Conservation (phyloP, 2,329 filamentous ascomycete genomes). For the Paraconiothyrium brasiliense region DNA sequence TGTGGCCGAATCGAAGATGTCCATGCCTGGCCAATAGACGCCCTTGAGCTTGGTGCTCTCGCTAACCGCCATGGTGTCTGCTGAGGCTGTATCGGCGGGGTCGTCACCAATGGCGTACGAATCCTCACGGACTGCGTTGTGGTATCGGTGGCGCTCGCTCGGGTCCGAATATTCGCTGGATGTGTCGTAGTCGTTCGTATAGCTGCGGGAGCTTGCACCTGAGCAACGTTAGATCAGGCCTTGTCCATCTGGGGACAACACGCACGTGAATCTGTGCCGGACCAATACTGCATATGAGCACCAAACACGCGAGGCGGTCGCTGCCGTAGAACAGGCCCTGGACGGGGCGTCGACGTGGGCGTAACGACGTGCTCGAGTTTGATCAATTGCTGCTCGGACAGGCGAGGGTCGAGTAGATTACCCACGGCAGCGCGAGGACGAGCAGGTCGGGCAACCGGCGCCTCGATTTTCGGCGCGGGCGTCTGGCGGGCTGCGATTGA, state of each 20-base stretch:
- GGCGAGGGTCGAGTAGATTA: constrained; percentile 48
- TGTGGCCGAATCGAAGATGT: constrained; percentile 81
- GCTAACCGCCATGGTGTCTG: constrained; percentile 43
- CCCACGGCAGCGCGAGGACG: constrained; percentile 33
- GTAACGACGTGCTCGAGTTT: constrained; percentile 44
- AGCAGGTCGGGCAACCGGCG: constrained; percentile 34
- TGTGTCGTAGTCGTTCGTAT: constrained; percentile 50
- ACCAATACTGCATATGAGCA: constrained; percentile 51
- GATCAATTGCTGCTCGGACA: constrained; percentile 47
- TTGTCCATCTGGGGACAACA: background rate
- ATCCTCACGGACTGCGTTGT: constrained; percentile 31
- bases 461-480: constrained; percentile 36
- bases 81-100: constrained; percentile 28
- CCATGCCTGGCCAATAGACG: constrained; percentile 79
- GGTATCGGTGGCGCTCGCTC: constrained; percentile 37
- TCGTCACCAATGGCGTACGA: constrained; percentile 47
- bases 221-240: constrained; percentile 30
- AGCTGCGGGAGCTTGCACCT: constrained; percentile 47
- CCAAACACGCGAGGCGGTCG: constrained; percentile 35
- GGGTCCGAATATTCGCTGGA: constrained; percentile 50
- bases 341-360: constrained; percentile 39
- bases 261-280: constrained; percentile 18
- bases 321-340: constrained; percentile 42
- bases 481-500: constrained; percentile 34
- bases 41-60: constrained; percentile 71